phyloP scores from a whole-genome alignment of 257 asterid species.

The Anisodus tanguticus region DNA sequence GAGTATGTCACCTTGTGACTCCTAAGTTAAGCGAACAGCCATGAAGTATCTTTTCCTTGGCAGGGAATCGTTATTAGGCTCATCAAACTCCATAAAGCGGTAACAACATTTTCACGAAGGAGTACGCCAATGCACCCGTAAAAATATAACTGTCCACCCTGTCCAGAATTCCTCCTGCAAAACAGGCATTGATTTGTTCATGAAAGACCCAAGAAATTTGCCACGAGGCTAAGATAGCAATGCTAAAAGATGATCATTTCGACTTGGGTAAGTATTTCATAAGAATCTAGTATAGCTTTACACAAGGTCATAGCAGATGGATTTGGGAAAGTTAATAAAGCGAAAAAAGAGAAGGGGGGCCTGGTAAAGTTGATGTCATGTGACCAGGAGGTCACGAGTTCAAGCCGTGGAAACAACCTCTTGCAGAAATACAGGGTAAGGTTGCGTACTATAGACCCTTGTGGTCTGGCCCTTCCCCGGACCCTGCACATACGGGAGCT shows the following conservation, averaged over 20 bases:
- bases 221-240: neutral
- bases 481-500: too few relatives aligned
- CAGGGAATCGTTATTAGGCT: conserved; percentile 12
- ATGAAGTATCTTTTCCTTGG: neutral
- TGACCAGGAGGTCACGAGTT: too few relatives aligned
- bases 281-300: conserved; percentile 4
- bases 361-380: too few relatives aligned
- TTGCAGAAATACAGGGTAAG: too few relatives aligned
- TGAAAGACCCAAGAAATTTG: conserved; percentile 12
- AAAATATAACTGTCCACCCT: conserved; percentile 93
- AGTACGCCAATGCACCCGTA: conserved; percentile 89
- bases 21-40: neutral
- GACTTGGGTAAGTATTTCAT: neutral
- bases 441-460: too few relatives aligned
- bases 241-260: neutral
- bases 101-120: conserved; percentile 77
- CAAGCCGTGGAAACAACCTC: too few relatives aligned
- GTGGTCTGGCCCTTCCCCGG: too few relatives aligned
- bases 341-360: neutral
- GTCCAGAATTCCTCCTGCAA: conserved; percentile 91
- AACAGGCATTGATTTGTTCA: conserved; percentile 1
- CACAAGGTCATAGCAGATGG: neutral
- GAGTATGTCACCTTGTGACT: conserved; percentile 27
- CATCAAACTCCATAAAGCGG: conserved; percentile 79
- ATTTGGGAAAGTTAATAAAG: neutral